Evolutionary conservation across 192 early-diverging fungal species (phyloP).

Genomic region (Podila minutissima): DNA sequence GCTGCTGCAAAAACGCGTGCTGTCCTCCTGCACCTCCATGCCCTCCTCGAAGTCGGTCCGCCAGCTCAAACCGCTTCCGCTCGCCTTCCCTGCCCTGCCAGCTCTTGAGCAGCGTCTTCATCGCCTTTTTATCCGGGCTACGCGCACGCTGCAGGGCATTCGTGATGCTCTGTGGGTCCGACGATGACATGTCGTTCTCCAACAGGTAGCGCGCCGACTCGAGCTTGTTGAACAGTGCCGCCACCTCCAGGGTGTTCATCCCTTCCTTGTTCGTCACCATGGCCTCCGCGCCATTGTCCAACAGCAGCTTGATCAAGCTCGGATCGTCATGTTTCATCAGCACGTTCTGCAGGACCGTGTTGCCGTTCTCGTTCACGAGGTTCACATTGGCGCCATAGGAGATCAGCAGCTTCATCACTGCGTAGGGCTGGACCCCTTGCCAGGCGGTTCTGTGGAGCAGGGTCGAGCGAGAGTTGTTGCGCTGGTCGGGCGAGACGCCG

Average conservation of each 20-base stretch:
- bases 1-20: constrained; percentile 11
- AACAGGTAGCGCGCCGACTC: constrained; percentile 35
- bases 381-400: constrained; percentile 45
- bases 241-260: constrained; percentile 39
- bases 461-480: constrained; percentile 32
- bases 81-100: constrained; percentile 46
- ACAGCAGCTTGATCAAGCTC: constrained; percentile 22
- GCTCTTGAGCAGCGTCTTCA: constrained; percentile 26
- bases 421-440: constrained; percentile 23
- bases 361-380: constrained; percentile 40
- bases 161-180: constrained; percentile 12
- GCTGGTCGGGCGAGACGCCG: constrained; percentile 39
- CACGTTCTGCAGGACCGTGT: constrained; percentile 42
- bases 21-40: constrained; percentile 11
- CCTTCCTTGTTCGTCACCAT: constrained; percentile 36
- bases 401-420: constrained; percentile 40
- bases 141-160: constrained; percentile 26
- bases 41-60: neutral
- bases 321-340: constrained; percentile 53
- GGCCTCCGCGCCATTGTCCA: constrained; percentile 41
- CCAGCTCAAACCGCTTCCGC: constrained; percentile 18
- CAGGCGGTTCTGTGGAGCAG: constrained; percentile 36
- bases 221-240: constrained; percentile 32
- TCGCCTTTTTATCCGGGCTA: constrained; percentile 33
- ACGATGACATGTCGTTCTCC: constrained; percentile 33